A percentile compares a stretch with the other conserved stretches of the same genome.
These are phyloP conservation scores for Cyphellophora europaea DNA, from an alignment of 2,329 filamentous ascomycete species.

Conservation along the genomic window DNA sequence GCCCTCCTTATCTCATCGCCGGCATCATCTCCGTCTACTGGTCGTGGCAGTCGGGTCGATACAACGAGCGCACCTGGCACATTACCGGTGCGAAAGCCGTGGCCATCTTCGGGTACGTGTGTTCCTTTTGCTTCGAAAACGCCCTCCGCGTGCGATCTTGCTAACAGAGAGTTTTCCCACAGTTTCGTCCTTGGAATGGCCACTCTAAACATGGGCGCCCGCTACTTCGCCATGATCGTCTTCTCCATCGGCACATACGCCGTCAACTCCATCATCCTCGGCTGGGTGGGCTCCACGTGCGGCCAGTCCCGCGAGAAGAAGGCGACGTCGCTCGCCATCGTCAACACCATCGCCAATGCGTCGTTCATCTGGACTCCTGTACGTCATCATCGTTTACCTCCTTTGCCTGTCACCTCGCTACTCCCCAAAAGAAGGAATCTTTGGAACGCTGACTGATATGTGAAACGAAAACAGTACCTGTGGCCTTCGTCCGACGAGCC, in stretches of 20 bases:
- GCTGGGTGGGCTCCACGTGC: slow-evolving; percentile 32
- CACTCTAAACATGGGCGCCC: slow-evolving; percentile 21
- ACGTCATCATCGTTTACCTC: too few species aligned
- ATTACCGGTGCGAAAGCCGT: slow-evolving; percentile 16
- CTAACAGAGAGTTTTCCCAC: too few species aligned
- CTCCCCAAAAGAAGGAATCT: not conserved
- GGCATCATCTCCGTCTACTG: slow-evolving; percentile 19
- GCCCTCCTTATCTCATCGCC: slow-evolving; percentile 25
- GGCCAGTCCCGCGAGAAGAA: slow-evolving; percentile 35
- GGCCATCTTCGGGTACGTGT: slow-evolving; percentile 22
- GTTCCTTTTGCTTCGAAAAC: too few species aligned
- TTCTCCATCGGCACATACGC: slow-evolving; percentile 25
- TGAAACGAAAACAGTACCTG: slow-evolving; percentile 3
- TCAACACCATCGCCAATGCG: slow-evolving; percentile 30
- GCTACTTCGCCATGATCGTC: slow-evolving; percentile 25
- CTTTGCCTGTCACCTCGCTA: not conserved
- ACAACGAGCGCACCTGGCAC: slow-evolving; percentile 24
- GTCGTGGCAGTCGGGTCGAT: slow-evolving; percentile 5
- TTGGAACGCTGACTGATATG: not conserved
- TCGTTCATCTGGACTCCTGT: slow-evolving; percentile 9
- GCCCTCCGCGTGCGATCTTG: too few species aligned
- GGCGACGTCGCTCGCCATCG: slow-evolving; percentile 31
- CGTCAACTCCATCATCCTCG: slow-evolving; percentile 32
- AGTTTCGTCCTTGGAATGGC: slow-evolving; percentile 23
- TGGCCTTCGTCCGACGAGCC: slow-evolving; percentile 10